Conservation (phyloP, 2,329 filamentous ascomycete genomes). For the Beauveria medogensis region DNA sequence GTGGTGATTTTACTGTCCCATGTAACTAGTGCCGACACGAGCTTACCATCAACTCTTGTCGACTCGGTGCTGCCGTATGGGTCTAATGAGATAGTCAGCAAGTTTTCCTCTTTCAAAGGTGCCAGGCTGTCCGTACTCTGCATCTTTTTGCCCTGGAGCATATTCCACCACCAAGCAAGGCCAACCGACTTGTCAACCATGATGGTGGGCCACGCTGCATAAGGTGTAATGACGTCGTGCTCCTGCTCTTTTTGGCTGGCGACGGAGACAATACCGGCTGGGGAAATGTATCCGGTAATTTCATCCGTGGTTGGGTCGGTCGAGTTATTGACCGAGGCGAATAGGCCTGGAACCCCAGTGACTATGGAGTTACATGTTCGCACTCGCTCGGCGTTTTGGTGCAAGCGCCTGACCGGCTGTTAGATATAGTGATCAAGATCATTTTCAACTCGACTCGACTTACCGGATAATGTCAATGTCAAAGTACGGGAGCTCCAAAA, state of each 20-base stretch:
- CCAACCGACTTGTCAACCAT: conserved; percentile 30
- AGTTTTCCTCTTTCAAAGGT: background rate
- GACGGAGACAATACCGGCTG: conserved; percentile 32
- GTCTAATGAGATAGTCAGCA: conserved; percentile 17
- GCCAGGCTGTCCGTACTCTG: conserved; percentile 24
- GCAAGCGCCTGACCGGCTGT: conserved; percentile 22
- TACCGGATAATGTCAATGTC: conserved; percentile 31
- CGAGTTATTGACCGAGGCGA: conserved; percentile 34
- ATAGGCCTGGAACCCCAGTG: conserved; percentile 30
- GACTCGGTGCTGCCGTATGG: conserved; percentile 34
- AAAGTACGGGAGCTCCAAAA: conserved; percentile 33
- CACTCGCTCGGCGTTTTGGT: conserved; percentile 31
- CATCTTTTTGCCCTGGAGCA: conserved; percentile 34
- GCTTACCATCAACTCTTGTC: conserved; percentile 29
- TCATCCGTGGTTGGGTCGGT: conserved; percentile 28
- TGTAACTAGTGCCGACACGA: conserved; percentile 30
- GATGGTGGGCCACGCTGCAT: conserved; percentile 29
- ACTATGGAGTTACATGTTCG: conserved; percentile 34
- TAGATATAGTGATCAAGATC: background rate
- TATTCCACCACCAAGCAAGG: conserved; percentile 35
- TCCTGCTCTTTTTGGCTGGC: conserved; percentile 32
- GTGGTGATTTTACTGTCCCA: conserved; percentile 38
- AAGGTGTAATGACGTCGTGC: conserved; percentile 33
- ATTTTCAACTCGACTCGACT: background rate
- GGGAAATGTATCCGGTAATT: conserved; percentile 33